A percentile compares a stretch with the other conserved stretches of the same genome.
These are phyloP conservation scores for Sanguinoderma infundibulare DNA, from an alignment of 1,284 basidiomycete genomes.

Conservation along the genomic window DNA sequence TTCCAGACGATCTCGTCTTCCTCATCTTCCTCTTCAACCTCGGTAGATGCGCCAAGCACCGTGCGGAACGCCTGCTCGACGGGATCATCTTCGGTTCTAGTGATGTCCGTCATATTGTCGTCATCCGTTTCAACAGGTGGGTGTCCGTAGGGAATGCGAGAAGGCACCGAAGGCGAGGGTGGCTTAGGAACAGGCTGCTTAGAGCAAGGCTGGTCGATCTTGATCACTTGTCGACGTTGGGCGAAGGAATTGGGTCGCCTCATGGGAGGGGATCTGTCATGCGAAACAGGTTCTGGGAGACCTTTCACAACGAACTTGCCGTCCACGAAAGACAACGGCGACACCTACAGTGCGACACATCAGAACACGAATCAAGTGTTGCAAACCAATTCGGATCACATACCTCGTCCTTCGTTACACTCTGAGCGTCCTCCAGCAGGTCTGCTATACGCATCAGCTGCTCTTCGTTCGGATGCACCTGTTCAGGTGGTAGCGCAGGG, in stretches of 20 bases:
- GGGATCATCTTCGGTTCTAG: slow-evolving; percentile 81
- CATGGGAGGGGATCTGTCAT: too few species aligned
- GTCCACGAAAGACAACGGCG: slow-evolving; percentile 15
- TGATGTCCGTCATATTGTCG: slow-evolving; percentile 73
- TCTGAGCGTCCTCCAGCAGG: slow-evolving; percentile 76
- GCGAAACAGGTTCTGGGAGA: slow-evolving; percentile 34
- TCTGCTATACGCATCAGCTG: slow-evolving; percentile 94
- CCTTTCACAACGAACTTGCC: slow-evolving; percentile 32
- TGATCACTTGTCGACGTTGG: not conserved
- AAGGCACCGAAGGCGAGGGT: slow-evolving; percentile 12
- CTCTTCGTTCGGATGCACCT: slow-evolving; percentile 93
- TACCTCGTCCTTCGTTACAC: slow-evolving; percentile 65
- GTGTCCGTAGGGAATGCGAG: not conserved
- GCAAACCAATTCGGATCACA: not conserved
- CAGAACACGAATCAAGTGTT: not conserved
- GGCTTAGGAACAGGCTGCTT: not conserved
- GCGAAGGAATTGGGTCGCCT: not conserved
- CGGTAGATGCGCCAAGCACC: slow-evolving; percentile 49
- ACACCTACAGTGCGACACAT: slow-evolving; percentile 2
- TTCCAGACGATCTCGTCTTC: slow-evolving; percentile 70
- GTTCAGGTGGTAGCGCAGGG: slow-evolving; percentile 41
- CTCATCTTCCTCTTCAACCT: slow-evolving; percentile 53
- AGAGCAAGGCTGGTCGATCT: not conserved
- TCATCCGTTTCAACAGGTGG: slow-evolving; percentile 49
- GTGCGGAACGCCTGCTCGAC: slow-evolving; percentile 79